Base-by-base conservation (phyloP, 805 yeast species). In the Torulaspora maleeae region DNA sequence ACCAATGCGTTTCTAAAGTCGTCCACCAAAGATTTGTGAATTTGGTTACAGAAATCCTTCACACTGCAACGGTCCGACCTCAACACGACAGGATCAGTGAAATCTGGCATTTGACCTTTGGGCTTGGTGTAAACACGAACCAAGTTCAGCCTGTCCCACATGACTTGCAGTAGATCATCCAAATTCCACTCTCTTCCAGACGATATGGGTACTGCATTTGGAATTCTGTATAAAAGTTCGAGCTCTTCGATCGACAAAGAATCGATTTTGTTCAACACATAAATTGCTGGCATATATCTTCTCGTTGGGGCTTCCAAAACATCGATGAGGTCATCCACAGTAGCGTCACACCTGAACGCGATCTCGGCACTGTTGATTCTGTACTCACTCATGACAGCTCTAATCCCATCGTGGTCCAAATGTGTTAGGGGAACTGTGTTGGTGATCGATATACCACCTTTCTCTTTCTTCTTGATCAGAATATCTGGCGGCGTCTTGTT, bases 71-170 rank as follows among this genome's bases (percentile, higher is more conserved):
- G 79, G 53, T 82, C 90, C 44, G 78, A 77, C 63, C 95, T 79
- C 61, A 93, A 72, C 41, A 93, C 98, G 45, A 93, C 93, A 2
- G 99, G 99, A 59, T 93, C 98, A 30, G 75, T 75, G 67, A 91
- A 93, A 67, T 93, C 99, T 7, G 99, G 99, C 56, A 83, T 74
- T 56, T 75, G 78, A 24, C 98, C 98, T 75, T 89, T 93, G 42
- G 99, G 99, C 62, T 91, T 93, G 5, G 99, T 93, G 70, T 91
- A 93, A 16, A 93, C 96, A 63, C 99, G 81, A 33, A 91, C 98
- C 60, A 93, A 73, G 56, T 86, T 82, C 59, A 93, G 77, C 63
- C 83, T 79, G 44, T 82, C 86, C 99, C 99, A 93, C 98, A 93
- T 93, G 64, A 80, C 74, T 61, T 91, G 96, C 56, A 93, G 73